Evolutionary conservation across 371 early-diverging fungal species (phyloP), one percentile per base, ranked within the genome.

Genomic region (Mucor piriformis): DNA sequence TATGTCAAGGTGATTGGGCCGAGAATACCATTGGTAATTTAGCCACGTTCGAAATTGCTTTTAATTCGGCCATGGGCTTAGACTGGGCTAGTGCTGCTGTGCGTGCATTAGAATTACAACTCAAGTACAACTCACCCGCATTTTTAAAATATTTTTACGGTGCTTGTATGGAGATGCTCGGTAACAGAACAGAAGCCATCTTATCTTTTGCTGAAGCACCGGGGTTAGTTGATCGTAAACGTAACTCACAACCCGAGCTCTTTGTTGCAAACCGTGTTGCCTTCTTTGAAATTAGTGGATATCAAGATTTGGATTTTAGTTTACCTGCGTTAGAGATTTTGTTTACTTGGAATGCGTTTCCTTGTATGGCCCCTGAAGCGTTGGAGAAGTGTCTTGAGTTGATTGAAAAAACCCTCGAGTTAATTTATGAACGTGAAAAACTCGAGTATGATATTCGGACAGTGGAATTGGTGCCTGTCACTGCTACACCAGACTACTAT

Each of bases 111-210:
- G 69, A 73, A 18, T 65, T 87, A 2, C 77, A 74, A 50, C 54
- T 69, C 20, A 78, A 76, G 35, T 74, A 85, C 63, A 79, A 79
- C 62, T 79, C 80, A 12, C 80, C 77, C 13, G 82, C 80, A 0
- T 81, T 85, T 54, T 68, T 84, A 49, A 72, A 81, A 32, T 87
- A 83, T 61, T 81, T 85, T 61, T 80, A 83, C 59, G 87, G 85
- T 1, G 74, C 78, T 1, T 81, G 83, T 47, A 66, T 83, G 66
- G 83, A 81, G 46, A 82, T 80, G 60, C 27, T 72, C 2, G 84
- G 83, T 13, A 63, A 81, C 13, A 67, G 76, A 29, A 71, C 77
- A 3, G 81, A 85, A 11, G 83, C 85, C 1, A 71, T 83, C 10
- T 42, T 67, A 16, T 67, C 83, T 2, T 85, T 81, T 64, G 81